Base-by-base conservation (phyloP, 805 yeast genomes). In the Sugiyamaella lignohabitans region DNA sequence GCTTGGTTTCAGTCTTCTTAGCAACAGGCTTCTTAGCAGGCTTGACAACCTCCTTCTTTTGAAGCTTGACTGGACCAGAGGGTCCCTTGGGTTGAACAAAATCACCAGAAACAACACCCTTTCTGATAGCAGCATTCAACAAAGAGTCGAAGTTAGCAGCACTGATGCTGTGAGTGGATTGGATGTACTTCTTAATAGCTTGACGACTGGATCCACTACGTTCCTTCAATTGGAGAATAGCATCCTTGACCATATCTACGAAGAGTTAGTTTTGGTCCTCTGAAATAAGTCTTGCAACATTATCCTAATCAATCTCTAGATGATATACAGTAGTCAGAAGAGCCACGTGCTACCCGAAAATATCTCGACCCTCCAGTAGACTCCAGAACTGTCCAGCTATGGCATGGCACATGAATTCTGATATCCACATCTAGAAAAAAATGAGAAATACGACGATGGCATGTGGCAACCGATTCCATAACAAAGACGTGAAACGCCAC, bases 41-140 rank as follows among this genome's bases (percentile, higher is more conserved):
- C 27, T 38, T 34, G 8, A 67, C 54, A 53, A 60, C 64, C 58
- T 63, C 65, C 58, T 69, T 64, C 69, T 77, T 78, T 61, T 69
- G 72, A 51, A 83, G 65, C 67, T 86, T 85, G 54, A 86, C 78
- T 40, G 95, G 86, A 42, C 95, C 95, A 10, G 94, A 80, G 17
- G 95, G 82, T 41, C 95, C 95, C 70, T 87, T 86, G 63, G 95
- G 95, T 69, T 85, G 95, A 40, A 74, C 63, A 55, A 87, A 84
- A 44, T 77, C 83, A 41, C 84, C 91, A n/a, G 78, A 63, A 51
- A 75, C 79, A 50, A 87, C 91, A 55, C 94, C 95, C 64, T 79
- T 82, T 71, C 82, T 81, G 59, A 87, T 71, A 21, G 95, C 93
- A 22, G 56, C 49, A 62, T 87, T 87, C 73, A 87, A 84, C 59